Evolutionary conservation across 305 asterid species (phyloP), one percentile per base, ranked within the genome.

Genomic region (Plantago lanceolata): DNA sequence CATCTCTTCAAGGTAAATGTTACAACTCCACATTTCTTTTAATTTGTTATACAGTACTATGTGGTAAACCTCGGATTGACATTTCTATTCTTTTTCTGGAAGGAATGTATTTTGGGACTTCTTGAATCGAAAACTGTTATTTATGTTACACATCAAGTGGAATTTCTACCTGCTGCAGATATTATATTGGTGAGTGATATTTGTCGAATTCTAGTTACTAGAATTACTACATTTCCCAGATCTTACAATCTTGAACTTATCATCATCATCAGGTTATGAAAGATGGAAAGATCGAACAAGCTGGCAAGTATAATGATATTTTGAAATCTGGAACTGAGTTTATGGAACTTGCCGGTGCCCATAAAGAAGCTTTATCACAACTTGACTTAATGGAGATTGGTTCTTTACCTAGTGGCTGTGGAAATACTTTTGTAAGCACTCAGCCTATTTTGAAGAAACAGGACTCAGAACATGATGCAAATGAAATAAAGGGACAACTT

Each of bases 301-400:
- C 89, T 49, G 98, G 95, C 60, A 86, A 75, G 70, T 88, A 88
- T 72, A 82, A 80, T 31, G 92, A 91, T 63, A 82, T 91, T 65
- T 81, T 88, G 35, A 68, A 72, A 73, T 59, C 79, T 3, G 95
- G 92, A 54, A 83, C 84, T 15, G 87, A 83, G 57, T 83, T 91
- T 70, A 79, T 84, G 86, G 94, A 83, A 58, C 95, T 91, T 45
- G 94, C 88, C 55, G 90, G 95, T 64, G 98, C 98, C 19, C 98
- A 91, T 47, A 77, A 77, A 76, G 85, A 83, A 75, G 98, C 96
- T 65, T 79, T 90, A 73, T 82, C 82, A 31, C 77, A 76, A 17
- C 73, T 87, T 29, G 85, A 85, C 61, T 76, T 81, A 48, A 67
- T 81, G 19, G 78, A 68, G 66, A 69, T 43, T 13, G 77, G 49